A percentile compares a stretch with the other conserved stretches of the same genome.
phyloP scores from a whole-genome alignment of 805 yeast genomes.

The Wickerhamiella slavikovae region DNA sequence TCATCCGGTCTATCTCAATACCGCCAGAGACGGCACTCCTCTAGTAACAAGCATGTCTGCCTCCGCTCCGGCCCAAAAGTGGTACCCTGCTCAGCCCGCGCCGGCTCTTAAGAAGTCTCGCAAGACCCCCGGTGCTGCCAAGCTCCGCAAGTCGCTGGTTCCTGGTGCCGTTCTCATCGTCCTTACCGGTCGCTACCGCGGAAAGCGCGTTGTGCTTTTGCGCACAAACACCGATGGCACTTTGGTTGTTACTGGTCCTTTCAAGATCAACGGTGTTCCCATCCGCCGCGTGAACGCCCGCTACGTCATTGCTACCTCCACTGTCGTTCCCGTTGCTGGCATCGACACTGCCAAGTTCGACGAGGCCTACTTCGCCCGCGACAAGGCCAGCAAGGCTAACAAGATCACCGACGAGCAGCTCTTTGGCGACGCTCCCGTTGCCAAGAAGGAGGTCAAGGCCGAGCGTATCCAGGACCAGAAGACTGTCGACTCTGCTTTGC shows the following conservation, averaged over 20 bases:
- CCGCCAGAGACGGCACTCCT: too few species aligned
- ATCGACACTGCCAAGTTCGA: conserved; percentile 70
- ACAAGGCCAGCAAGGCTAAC: conserved; percentile 60
- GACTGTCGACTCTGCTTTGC: conserved; percentile 76
- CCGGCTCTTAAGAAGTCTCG: conserved; percentile 76
- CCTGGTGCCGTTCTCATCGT: conserved; percentile 97
- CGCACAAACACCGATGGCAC: conserved; percentile 97
- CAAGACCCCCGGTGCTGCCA: conserved; percentile 83
- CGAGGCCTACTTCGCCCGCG: conserved; percentile 92
- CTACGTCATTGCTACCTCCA: conserved; percentile 97
- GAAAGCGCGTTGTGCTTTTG: conserved; percentile 97
- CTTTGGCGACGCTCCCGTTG: conserved; percentile 58
- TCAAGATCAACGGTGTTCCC: conserved; percentile 99
- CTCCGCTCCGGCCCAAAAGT: conserved; percentile 31
- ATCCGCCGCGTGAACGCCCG: conserved; percentile 97
- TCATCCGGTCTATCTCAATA: too few species aligned
- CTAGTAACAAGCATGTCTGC: too few species aligned
- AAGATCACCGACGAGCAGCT: conserved; percentile 70
- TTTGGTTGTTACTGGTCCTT: conserved; percentile 92
- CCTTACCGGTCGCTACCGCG: conserved; percentile 99
- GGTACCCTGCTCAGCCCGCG: conserved; percentile 78
- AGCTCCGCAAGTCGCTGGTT: conserved; percentile 83
- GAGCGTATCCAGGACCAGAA: conserved; percentile 96
- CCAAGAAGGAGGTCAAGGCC: conserved; percentile 74
- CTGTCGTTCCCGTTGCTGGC: conserved; percentile 60